These are phyloP conservation scores for Pseudotsuga menziesii DNA, from an alignment of 75 land plant species.

Conservation along the genomic window DNA sequence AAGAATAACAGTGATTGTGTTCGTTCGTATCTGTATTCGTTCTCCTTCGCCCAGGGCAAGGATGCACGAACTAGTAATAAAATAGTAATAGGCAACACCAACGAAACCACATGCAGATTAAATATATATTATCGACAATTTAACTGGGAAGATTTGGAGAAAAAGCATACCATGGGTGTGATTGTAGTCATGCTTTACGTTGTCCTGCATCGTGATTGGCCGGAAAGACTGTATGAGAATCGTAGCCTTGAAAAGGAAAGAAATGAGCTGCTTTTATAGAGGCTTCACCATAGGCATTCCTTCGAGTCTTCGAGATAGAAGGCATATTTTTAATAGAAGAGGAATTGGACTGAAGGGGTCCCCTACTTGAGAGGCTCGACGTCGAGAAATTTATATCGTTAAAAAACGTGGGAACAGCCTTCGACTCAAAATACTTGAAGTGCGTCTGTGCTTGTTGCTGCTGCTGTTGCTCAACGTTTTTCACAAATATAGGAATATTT, in stretches of 20 bases:
- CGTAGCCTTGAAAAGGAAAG: neutral
- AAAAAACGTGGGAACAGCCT: neutral
- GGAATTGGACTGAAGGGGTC: constrained; percentile 12
- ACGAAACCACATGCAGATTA: neutral
- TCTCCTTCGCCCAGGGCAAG: neutral
- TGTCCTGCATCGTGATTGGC: neutral
- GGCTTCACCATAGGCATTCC: neutral
- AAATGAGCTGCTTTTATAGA: neutral
- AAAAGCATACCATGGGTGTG: constrained; percentile 3
- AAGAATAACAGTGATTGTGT: neutral
- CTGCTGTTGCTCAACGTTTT: neutral
- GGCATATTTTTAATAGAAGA: neutral
- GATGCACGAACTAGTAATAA: neutral
- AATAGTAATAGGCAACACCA: neutral
- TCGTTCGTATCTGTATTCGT: neutral
- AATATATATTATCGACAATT: neutral
- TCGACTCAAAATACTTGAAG: neutral
- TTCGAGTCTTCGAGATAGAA: neutral
- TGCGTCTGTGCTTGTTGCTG: neutral
- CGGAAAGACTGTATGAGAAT: neutral
- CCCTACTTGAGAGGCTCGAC: neutral
- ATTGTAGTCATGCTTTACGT: neutral
- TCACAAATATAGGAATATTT: neutral
- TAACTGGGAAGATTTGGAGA: too few species aligned
- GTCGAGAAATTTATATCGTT: constrained; percentile 5